phyloP scores from a whole-genome alignment of 164 flowering plant species.

The Tetrastigma voinierianum region DNA sequence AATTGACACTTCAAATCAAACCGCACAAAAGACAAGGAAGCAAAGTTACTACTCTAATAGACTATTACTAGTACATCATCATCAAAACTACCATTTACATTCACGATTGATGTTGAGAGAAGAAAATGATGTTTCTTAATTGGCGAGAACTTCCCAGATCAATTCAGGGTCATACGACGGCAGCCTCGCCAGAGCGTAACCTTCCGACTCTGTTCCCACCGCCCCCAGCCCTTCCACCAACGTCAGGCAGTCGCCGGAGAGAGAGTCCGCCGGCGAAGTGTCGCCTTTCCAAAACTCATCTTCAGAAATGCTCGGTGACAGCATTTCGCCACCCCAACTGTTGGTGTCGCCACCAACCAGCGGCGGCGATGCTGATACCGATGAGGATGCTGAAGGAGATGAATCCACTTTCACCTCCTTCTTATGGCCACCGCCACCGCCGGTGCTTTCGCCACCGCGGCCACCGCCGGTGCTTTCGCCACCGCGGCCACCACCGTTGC shows the following conservation, averaged over 20 bases:
- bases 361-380: conserved; percentile 9
- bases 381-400: conserved; percentile 20
- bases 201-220: conserved; percentile 38
- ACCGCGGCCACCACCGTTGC: background rate
- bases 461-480: no score
- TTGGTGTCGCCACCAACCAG: conserved; percentile 5
- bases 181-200: conserved; percentile 57
- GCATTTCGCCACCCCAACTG: conserved; percentile 18
- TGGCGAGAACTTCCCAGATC: conserved; percentile 87
- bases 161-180: conserved; percentile 87
- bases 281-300: conserved; percentile 40
- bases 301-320: conserved; percentile 35
- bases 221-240: conserved; percentile 7
- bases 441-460: background rate
- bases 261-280: conserved; percentile 29
- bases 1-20: no score
- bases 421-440: conserved; percentile 2
- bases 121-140: conserved; percentile 21
- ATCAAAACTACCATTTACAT: conserved; percentile 7
- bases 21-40: no score
- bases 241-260: conserved; percentile 7
- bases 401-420: conserved; percentile 10
- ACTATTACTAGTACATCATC: no score
- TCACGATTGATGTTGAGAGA: background rate
- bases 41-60: no score